Evolutionary conservation across 1,139 yeast species (phyloP).

Genomic region (Meyerozyma smithsonii): DNA sequence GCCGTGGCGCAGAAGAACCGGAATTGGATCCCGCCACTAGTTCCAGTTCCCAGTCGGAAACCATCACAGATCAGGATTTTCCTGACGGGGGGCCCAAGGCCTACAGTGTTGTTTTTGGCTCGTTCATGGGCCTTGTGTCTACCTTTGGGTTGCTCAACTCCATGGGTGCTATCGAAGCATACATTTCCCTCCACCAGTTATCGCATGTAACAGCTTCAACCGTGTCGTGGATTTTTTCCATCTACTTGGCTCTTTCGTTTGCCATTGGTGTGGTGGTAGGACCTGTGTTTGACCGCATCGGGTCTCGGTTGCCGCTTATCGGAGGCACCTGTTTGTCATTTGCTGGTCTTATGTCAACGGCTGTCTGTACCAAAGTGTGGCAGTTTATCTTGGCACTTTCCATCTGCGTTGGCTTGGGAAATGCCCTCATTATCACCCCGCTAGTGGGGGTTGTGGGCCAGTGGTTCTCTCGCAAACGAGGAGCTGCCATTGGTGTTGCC

Average conservation of each 20-base stretch:
- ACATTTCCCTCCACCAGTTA: conserved; percentile 49
- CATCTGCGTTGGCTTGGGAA: conserved; percentile 51
- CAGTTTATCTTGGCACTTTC: conserved; percentile 61
- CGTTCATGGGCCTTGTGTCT: conserved; percentile 54
- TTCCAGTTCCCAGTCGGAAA: background rate
- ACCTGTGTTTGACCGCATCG: conserved; percentile 54
- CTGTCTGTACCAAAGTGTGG: conserved; percentile 46
- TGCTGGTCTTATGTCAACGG: conserved; percentile 49
- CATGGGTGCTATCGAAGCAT: conserved; percentile 58
- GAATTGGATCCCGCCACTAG: background rate
- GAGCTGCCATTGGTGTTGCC: conserved; percentile 52
- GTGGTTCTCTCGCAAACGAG: conserved; percentile 55
- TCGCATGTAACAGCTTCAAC: conserved; percentile 34
- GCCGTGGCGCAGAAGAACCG: background rate
- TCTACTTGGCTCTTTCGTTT: conserved; percentile 52
- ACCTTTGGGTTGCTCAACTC: conserved; percentile 61
- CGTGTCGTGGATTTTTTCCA: conserved; percentile 62
- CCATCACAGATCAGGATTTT: conserved; percentile 18
- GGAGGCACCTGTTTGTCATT: conserved; percentile 43
- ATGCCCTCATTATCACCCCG: conserved; percentile 56
- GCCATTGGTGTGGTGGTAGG: conserved; percentile 60
- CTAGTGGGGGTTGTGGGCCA: conserved; percentile 57
- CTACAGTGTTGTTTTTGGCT: conserved; percentile 57
- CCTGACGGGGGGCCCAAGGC: conserved; percentile 66
- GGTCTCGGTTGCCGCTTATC: conserved; percentile 44